Base-by-base conservation (phyloP, 2,329 filamentous ascomycete genomes). In the Niveomyces coronatus region DNA sequence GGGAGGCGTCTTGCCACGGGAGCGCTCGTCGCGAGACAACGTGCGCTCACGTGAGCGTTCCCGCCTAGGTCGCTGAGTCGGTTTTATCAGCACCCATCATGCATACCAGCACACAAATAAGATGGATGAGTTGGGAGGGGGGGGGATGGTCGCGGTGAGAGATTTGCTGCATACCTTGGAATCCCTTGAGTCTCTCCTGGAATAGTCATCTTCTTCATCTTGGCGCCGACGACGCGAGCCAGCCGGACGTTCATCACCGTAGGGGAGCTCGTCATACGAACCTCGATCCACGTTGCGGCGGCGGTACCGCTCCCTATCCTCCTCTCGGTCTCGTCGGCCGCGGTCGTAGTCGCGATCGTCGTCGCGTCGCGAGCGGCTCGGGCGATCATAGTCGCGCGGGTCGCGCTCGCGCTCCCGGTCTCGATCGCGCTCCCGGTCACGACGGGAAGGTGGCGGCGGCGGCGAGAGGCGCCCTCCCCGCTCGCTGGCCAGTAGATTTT, bases 221-320 rank as follows among this genome's bases (percentile, higher is more conserved):
- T 80, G 79, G 47, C 85, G 78, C 43, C 87, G 77, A 45, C 88
- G 78, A 54, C 86, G 77, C 51, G 83, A 72, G 46, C 65, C 61
- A 62, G 74, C 56, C 62, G 82, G 63, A 49, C 72, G 65, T 59
- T 82, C 67, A 58, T 89, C 86, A 44, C 89, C 87, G 57, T 95
- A 95, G 53, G 93, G 88, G 42, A 96, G 73, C 57, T 94, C 87
- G 52, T 93, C 87, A 44, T 86, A 79, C 49, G 80, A 79, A 49
- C 82, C 81, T 49, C 82, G 76, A 30, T 85, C 81, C 53, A 87
- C 86, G 44, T 61, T 62, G 42, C 85, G 85, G 49, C 88, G 84
- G 41, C 86, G 79, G 60, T 94, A 95, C 43, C 86, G 78, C 61
- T 96, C 91, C 39, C 89, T 78, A 57, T 95, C 88, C 49, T 87